Conservation (phyloP, 345 rosid genomes). For the Eucalyptus tenuipes region DNA sequence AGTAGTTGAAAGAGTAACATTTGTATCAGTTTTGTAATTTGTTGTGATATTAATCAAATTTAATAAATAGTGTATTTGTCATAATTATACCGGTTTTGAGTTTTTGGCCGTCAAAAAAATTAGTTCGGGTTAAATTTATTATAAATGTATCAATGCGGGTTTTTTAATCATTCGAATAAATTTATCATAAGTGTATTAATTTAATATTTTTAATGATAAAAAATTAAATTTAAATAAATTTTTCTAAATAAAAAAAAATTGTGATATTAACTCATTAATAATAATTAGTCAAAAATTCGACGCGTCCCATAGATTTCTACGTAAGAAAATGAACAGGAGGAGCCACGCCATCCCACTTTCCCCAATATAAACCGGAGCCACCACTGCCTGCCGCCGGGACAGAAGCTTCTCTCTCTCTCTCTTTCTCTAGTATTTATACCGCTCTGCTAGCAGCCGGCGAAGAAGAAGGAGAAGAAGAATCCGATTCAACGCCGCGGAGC, state of each 20-base stretch:
- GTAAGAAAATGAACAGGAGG: neutral
- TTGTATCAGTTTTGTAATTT: too few relatives aligned
- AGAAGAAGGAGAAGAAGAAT: neutral
- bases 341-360: neutral
- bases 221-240: too few relatives aligned
- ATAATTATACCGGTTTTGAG: accelerated
- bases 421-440: neutral
- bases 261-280: too few relatives aligned
- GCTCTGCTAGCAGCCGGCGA: neutral
- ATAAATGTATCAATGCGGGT: accelerated
- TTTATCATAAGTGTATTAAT: too few relatives aligned
- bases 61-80: accelerated
- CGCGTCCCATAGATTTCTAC: neutral
- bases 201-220: too few relatives aligned
- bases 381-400: neutral
- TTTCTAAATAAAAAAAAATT: too few relatives aligned
- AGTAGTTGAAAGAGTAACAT: too few relatives aligned
- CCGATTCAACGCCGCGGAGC: neutral
- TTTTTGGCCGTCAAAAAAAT: too few relatives aligned
- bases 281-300: neutral
- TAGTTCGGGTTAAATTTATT: accelerated
- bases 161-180: accelerated
- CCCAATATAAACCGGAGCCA: neutral
- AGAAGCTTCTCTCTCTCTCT: neutral
- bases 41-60: too few relatives aligned